Evolutionary conservation across 768 basidiomycete species (phyloP), one percentile per base, ranked within the genome.

Genomic region (Lepiota brunneoincarnata): DNA sequence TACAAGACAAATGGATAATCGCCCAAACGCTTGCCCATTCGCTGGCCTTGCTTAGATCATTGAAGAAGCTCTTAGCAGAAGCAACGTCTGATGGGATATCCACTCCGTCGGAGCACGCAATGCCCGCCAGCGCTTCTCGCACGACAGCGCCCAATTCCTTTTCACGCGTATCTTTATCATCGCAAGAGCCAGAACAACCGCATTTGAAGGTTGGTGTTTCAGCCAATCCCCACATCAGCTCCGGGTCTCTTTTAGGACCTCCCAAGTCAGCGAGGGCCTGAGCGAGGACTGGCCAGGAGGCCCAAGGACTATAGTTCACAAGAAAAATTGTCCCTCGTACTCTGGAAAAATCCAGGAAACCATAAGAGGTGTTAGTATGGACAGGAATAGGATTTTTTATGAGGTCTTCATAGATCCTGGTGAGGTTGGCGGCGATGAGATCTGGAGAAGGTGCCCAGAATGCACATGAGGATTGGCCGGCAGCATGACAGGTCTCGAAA

Each of bases 401-500:
- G 1, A 78, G 49, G n/a, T 62, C 51, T 1, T 67, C 64, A 42
- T 70, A 72, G 1, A 77, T 56, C 1, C 48, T 48, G 1, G 71
- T 71, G 5, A 76, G 60, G 35, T 76, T 77, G 11, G 61, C 61
- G 2, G 62, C 57, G 17, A 78, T 70, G 2, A 66, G 63, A 0
- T 59, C 59, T 1, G 75, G 60, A 2, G 67, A 67, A 0, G 72
- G 63, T 6, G 74, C 70, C 59, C 69, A 74, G 62, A 78, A 75
- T 5, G 71, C 46, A 56, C 76, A 77, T 5, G 38, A 47, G 6
- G 51, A 37, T 0, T 71, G 71, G 0, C 75, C 77, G 0, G 72
- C 75, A 0, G 65, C 61, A 35, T 66, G 64, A 48, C 76, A 77
- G 12, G 63, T 64, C 2, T 64, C 59, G 47, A 69, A 72, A 57